Percentiles rank a stretch among this genome's conserved stretches.
Conservation (phyloP, 345 rosid genomes). For the Excoecaria cochinchinensis region DNA sequence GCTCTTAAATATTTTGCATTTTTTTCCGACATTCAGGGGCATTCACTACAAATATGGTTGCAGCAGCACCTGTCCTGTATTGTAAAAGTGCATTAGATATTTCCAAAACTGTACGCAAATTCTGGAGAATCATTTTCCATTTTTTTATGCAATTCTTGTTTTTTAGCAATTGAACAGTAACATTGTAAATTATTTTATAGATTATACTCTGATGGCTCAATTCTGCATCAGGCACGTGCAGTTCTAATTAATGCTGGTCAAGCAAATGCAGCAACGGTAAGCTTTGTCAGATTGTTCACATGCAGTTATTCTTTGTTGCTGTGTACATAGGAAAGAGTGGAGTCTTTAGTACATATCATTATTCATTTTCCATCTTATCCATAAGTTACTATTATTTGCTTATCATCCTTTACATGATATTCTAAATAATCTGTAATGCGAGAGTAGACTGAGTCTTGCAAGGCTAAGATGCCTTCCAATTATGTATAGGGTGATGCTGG, state of each 20-base stretch:
- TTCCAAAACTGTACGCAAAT: conserved; percentile 51
- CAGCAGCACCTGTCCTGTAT: conserved; percentile 91
- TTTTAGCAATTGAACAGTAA: neutral
- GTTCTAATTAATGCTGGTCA: conserved; percentile 97
- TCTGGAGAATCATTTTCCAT: conserved; percentile 8
- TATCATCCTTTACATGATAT: neutral
- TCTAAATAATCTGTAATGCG: neutral
- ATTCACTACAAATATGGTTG: conserved; percentile 80
- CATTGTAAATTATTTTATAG: conserved; percentile 1
- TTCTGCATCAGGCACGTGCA: conserved; percentile 70
- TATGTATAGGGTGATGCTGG: conserved; percentile 87
- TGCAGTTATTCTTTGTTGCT: conserved; percentile 9
- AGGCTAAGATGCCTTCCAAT: conserved; percentile 22
- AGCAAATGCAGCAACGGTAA: conserved; percentile 99
- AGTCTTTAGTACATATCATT: neutral
- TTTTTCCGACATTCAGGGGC: conserved; percentile 49
- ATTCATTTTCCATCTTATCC: neutral
- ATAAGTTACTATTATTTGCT: neutral
- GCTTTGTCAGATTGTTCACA: conserved; percentile 21
- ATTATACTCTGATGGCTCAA: conserved; percentile 2
- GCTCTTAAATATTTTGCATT: conserved; percentile 3
- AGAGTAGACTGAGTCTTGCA: neutral
- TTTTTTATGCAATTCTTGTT: neutral
- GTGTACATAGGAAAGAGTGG: neutral
- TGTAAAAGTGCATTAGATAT: conserved; percentile 59